A percentile compares a stretch with the other conserved stretches of the same genome.
These are phyloP conservation scores for Epichloe glyceriae DNA, from an alignment of 2,329 filamentous ascomycete genomes.

Conservation along the genomic window DNA sequence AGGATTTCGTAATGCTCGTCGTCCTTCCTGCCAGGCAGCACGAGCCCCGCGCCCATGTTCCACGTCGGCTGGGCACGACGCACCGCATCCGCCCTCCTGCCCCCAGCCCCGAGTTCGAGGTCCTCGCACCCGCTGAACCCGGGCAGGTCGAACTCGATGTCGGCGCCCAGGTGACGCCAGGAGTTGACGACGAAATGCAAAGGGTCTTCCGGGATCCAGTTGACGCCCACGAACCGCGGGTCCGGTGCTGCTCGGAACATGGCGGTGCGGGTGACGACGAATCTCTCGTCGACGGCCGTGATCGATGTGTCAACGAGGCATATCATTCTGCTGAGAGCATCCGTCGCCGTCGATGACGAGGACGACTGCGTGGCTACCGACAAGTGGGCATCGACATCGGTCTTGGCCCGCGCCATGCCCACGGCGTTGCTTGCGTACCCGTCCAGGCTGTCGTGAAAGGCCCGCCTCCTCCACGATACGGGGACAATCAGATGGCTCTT, in stretches of 20 bases:
- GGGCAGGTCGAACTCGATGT: conserved; percentile 23
- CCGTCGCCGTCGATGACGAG: background rate
- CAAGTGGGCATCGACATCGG: conserved; percentile 12
- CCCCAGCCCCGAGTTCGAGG: background rate
- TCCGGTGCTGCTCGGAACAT: conserved; percentile 25
- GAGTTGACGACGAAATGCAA: conserved; percentile 30
- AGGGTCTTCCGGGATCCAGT: conserved; percentile 26
- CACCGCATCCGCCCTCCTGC: conserved; percentile 15
- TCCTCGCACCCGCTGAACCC: conserved; percentile 6
- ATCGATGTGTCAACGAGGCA: conserved; percentile 15
- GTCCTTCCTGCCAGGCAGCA: conserved; percentile 17
- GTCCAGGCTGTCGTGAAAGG: conserved; percentile 16
- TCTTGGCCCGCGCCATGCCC: conserved; percentile 22
- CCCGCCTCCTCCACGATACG: conserved; percentile 28
- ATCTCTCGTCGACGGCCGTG: conserved; percentile 24
- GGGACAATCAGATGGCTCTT: conserved; percentile 24
- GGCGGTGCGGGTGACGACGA: conserved; percentile 24
- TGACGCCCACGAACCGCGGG: conserved; percentile 26
- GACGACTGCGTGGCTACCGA: conserved; percentile 1
- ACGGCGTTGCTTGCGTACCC: conserved; percentile 30
- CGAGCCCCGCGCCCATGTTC: conserved; percentile 19
- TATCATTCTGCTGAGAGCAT: conserved; percentile 17
- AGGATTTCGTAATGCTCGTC: conserved; percentile 17
- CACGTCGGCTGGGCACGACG: conserved; percentile 17
- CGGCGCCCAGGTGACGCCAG: conserved; percentile 30